Evolutionary conservation across 1,139 yeast genomes (phyloP), one percentile per base, ranked within the genome.

Genomic region (Eremothecium gossypii): DNA sequence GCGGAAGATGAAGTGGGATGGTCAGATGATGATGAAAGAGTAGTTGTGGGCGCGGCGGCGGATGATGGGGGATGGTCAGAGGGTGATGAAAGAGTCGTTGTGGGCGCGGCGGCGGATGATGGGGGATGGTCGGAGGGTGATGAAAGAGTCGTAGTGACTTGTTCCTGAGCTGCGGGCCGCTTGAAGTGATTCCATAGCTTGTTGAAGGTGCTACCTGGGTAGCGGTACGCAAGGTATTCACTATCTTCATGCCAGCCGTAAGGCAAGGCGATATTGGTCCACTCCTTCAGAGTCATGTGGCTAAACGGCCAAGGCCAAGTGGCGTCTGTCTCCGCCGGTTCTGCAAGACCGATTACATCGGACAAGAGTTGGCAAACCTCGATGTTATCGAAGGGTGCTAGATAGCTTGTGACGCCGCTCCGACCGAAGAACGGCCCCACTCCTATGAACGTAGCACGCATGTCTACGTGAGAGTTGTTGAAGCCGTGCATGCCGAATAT

Each of bases 401-500:
- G 60, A 38, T 47, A 50, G 7, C 45, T 61, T 64, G 67, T 45
- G 8, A 57, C 51, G 2, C 45, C 34, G 5, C 40, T 43, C 39
- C 45, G 40, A 12, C 61, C 56, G 61, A 86, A 86, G 56, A 73
- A 83, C 1, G 96, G 96, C 0, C 97, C 97, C 7, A 72, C 62
- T 0, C 82, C 95, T 36, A 85, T 55, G 58, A 89, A 89, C 10
- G 84, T 55, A 0, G 95, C 89, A 43, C 95, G 68, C 95, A 87
- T 86, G 45, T 85, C 66, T 6, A 81, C 70, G 49, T 81, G 87
- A 0, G 79, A 71, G 55, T 81, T 82, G 56, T 83, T 77, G 57
- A 84, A 87, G 0, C 96, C 96, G 59, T 85, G 95, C 0, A 82
- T 83, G 4, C 96, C 96, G 85, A 30, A 63, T 23, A 10, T 14